These are phyloP conservation scores for Gillenia trifoliata DNA, from an alignment of 306 rosid species.

Conservation along the genomic window DNA sequence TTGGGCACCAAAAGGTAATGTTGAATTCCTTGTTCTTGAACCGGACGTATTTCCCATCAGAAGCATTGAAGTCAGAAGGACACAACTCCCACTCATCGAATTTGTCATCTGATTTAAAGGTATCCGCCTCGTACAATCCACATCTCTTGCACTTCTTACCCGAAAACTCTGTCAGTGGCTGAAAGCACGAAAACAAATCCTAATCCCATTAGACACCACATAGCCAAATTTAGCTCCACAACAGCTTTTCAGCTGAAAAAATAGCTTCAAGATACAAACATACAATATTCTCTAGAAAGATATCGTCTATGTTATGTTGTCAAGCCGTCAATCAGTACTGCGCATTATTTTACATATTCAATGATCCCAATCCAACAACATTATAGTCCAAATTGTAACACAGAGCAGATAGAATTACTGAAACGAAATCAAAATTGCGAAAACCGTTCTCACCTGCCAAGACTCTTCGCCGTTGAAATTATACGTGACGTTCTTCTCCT, in stretches of 20 bases:
- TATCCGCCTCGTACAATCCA: constrained; percentile 86
- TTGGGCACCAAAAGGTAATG: constrained; percentile 57
- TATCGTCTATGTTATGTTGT: background rate
- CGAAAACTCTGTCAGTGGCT: constrained; percentile 72
- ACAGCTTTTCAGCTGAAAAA: background rate
- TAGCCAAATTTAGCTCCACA: constrained; percentile 2
- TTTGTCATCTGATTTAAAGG: constrained; percentile 46
- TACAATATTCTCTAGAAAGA: background rate
- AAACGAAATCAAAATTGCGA: background rate
- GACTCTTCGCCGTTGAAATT: constrained; percentile 78
- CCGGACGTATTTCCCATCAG: constrained; percentile 51
- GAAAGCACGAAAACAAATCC: constrained; percentile 32
- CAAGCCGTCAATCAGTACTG: background rate
- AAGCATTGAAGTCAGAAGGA: constrained; percentile 61
- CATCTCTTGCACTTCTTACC: constrained; percentile 81
- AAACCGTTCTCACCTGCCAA: constrained; percentile 64
- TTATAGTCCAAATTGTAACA: background rate
- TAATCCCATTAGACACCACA: constrained; percentile 23
- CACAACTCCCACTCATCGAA: constrained; percentile 92
- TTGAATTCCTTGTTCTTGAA: constrained; percentile 62
- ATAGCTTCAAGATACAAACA: background rate
- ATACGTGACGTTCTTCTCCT: constrained; percentile 38
- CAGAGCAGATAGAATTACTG: background rate
- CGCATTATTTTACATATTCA: background rate
- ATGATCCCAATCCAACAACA: background rate